Evolutionary conservation across 1,284 basidiomycete species (phyloP), one percentile per base, ranked within the genome.

Genomic region (Sanghuangporus baumii): DNA sequence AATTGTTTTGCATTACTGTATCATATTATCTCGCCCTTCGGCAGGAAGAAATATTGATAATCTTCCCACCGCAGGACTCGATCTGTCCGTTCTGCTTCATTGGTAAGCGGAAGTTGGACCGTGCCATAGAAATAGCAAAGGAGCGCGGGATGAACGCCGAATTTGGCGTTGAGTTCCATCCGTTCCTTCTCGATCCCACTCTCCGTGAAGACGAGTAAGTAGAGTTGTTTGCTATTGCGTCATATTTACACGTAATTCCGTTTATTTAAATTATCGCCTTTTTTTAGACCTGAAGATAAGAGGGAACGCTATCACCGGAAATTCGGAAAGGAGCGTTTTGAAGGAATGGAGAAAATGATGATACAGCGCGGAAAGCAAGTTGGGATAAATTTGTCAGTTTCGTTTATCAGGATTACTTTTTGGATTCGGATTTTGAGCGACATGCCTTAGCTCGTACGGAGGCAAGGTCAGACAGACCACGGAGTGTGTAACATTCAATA

Each of bases 61-160:
- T 31, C 3, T 31, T 31, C 26, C 26, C 26, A 31, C 26, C n/a
- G 8, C 9, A 61, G 63, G 63, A 65, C 48, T 57, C 60, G 9
- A 61, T 65, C 36, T 65, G 63, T 23, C 63, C 63, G 18, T 65
- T 65, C 55, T 65, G 63, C 16, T 65, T 57, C 26, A 58, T 65
- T 61, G 63, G 63, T 0, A 65, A 65, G 50, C 54, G 63, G 9
- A 65, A 65, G 16, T 38, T 65, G 11, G 63, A 65, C 14, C 63
- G 63, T 14, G 63, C 63, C 3, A 57, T 65, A 8, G 47, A 61
- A 26, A 65, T 61, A 3, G 60, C 52, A 18, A 64, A 60, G 41
- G 59, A 65, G 43, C 31, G 51, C 2, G 63, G 60, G 16, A 31
- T 64, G 16, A 60, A 64, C 18, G 31, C 55, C 18, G 57, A 65